Percentiles rank a stretch among this genome's conserved stretches.
Conservation (phyloP, 202 grass and related monocot species). For the Setaria viridis region DNA sequence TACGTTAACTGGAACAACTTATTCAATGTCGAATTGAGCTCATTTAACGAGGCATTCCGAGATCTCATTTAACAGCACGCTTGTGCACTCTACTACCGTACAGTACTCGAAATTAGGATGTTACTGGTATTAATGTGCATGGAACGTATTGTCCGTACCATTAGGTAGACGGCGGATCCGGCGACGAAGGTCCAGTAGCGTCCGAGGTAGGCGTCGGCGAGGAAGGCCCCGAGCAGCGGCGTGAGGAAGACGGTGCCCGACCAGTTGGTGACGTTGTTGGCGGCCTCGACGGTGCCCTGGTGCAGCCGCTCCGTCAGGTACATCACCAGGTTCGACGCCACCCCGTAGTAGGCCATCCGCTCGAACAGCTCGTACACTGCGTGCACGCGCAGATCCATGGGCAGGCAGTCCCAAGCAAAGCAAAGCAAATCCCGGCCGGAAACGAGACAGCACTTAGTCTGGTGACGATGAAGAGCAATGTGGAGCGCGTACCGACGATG, state of each 20-base stretch:
- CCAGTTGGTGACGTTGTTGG: slow-evolving; percentile 91
- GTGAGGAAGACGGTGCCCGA: slow-evolving; percentile 80
- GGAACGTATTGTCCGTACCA: slow-evolving; percentile 24
- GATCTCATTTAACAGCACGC: no score
- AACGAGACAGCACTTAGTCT: no score
- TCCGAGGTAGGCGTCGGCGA: slow-evolving; percentile 81
- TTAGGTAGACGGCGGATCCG: slow-evolving; percentile 71
- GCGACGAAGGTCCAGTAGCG: slow-evolving; percentile 84
- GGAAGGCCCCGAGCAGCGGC: slow-evolving; percentile 68
- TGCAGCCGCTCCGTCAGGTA: slow-evolving; percentile 73
- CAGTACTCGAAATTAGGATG: no score
- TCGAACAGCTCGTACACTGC: slow-evolving; percentile 89
- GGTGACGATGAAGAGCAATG: background rate
- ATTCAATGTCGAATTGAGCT: no score
- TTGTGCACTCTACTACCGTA: no score
- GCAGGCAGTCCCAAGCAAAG: no score
- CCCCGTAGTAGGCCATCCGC: slow-evolving; percentile 81
- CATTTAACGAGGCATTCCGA: no score
- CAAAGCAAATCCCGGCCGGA: background rate
- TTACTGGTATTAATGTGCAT: no score
- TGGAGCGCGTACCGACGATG: slow-evolving; percentile 50
- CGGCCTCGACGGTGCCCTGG: slow-evolving; percentile 72
- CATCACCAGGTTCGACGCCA: slow-evolving; percentile 76
- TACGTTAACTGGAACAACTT: background rate
- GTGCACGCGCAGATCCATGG: background rate